These are phyloP conservation scores for Anthracocystis setariae DNA, from an alignment of 1,284 basidiomycete genomes.

Conservation along the genomic window DNA sequence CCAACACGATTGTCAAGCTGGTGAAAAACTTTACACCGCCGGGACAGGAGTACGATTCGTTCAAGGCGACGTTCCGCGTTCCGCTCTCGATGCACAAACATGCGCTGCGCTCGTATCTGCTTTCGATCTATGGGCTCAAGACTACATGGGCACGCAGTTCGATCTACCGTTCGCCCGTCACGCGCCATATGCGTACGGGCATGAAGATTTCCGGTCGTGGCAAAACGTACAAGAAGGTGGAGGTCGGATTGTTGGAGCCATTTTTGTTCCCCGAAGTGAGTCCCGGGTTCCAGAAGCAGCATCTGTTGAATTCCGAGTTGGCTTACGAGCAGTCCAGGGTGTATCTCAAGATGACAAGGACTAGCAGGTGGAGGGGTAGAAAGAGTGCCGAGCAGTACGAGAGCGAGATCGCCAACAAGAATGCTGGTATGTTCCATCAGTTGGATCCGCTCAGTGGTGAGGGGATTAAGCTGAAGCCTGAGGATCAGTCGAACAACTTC, in stretches of 20 bases:
- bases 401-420: slow-evolving; percentile 28
- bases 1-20: slow-evolving; percentile 83
- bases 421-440: slow-evolving; percentile 14
- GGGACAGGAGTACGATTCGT: slow-evolving; percentile 87
- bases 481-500: slow-evolving; percentile 18
- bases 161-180: slow-evolving; percentile 73
- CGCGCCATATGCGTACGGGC: slow-evolving; percentile 69
- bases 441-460: slow-evolving; percentile 17
- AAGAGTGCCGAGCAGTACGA: slow-evolving; percentile 43
- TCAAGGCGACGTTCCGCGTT: slow-evolving; percentile 91
- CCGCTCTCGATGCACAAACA: slow-evolving; percentile 85
- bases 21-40: slow-evolving; percentile 83
- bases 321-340: slow-evolving; percentile 50
- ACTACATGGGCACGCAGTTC: slow-evolving; percentile 94
- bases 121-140: slow-evolving; percentile 77
- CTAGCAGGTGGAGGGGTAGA: slow-evolving; percentile 52
- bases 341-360: slow-evolving; percentile 61
- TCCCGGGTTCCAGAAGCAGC: slow-evolving; percentile 49
- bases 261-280: slow-evolving; percentile 64
- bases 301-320: slow-evolving; percentile 53
- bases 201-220: slow-evolving; percentile 69
- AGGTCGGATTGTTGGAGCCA: slow-evolving; percentile 65
- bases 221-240: slow-evolving; percentile 64
- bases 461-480: slow-evolving; percentile 11
- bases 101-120: slow-evolving; percentile 86